Conservation (phyloP, 306 rosid species). For the Cajanus cajan region DNA sequence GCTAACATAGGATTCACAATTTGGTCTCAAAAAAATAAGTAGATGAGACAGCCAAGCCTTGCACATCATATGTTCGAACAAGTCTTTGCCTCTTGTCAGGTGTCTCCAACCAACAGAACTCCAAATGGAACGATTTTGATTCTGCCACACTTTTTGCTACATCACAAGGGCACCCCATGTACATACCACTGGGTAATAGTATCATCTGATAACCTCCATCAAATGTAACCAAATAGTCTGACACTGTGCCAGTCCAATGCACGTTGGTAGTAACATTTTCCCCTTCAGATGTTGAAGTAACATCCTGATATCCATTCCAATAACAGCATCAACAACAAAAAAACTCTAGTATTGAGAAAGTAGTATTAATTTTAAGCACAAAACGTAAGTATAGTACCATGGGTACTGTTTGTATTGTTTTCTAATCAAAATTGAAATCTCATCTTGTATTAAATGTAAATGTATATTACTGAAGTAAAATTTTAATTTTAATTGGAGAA, state of each 20-base stretch:
- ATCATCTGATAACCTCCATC: constrained; percentile 80
- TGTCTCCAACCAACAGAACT: constrained; percentile 90
- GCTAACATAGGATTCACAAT: constrained; percentile 35
- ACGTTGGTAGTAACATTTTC: constrained; percentile 66
- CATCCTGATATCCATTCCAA: constrained; percentile 48
- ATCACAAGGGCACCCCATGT: constrained; percentile 87
- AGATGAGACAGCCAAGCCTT: constrained; percentile 95
- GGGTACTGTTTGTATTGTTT: too few species aligned
- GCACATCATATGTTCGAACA: constrained; percentile 80
- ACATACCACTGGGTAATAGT: constrained; percentile 91
- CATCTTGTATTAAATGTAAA: too few species aligned
- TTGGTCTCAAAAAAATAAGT: constrained; percentile 75
- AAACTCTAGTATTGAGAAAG: not conserved
- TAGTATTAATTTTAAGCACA: not conserved
- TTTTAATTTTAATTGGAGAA: too few species aligned
- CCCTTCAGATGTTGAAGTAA: constrained; percentile 55
- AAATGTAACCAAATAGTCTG: constrained; percentile 58
- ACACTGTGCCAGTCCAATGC: constrained; percentile 77
- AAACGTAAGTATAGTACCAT: too few species aligned
- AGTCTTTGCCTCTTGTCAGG: constrained; percentile 80
- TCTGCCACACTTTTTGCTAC: constrained; percentile 74
- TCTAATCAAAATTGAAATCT: too few species aligned
- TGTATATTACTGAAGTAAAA: too few species aligned
- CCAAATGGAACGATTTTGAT: constrained; percentile 79
- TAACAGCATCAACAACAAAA: not conserved